These are phyloP conservation scores for Sarocladium brachiariae DNA, from an alignment of 2,329 filamentous ascomycete species.

Conservation along the genomic window DNA sequence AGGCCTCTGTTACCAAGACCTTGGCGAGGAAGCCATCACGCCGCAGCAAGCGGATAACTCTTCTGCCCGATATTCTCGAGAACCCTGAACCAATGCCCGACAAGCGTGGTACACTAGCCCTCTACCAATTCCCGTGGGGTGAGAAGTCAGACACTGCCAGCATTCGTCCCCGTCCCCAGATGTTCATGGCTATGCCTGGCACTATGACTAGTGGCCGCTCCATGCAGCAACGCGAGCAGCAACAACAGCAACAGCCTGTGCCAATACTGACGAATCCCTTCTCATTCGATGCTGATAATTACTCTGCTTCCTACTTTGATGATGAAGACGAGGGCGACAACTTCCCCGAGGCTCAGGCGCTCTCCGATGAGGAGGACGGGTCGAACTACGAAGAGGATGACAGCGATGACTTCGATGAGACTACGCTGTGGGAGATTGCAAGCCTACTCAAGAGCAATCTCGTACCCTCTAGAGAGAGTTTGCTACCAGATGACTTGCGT, in stretches of 20 bases:
- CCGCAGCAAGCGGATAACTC: conserved; percentile 48
- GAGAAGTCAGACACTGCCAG: conserved; percentile 52
- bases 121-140: conserved; percentile 62
- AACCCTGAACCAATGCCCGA: conserved; percentile 52
- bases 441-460: conserved; percentile 46
- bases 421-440: conserved; percentile 58
- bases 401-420: conserved; percentile 53
- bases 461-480: conserved; percentile 44
- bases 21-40: conserved; percentile 32
- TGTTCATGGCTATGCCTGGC: conserved; percentile 42
- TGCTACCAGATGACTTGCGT: conserved; percentile 32
- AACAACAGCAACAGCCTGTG: not conserved
- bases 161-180: conserved; percentile 29
- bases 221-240: conserved; percentile 24
- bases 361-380: conserved; percentile 3
- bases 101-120: conserved; percentile 52
- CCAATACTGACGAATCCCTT: not conserved
- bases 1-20: conserved; percentile 10
- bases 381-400: conserved; percentile 28
- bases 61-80: conserved; percentile 57
- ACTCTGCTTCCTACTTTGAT: conserved; percentile 51
- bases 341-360: conserved; percentile 15
- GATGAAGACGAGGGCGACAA: conserved; percentile 48
- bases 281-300: conserved; percentile 23
- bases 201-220: conserved; percentile 35